Evolutionary conservation across 2,329 filamentous ascomycete genomes (phyloP), one percentile per base, ranked within the genome.

Genomic region (Ambrosiella cleistominuta): DNA sequence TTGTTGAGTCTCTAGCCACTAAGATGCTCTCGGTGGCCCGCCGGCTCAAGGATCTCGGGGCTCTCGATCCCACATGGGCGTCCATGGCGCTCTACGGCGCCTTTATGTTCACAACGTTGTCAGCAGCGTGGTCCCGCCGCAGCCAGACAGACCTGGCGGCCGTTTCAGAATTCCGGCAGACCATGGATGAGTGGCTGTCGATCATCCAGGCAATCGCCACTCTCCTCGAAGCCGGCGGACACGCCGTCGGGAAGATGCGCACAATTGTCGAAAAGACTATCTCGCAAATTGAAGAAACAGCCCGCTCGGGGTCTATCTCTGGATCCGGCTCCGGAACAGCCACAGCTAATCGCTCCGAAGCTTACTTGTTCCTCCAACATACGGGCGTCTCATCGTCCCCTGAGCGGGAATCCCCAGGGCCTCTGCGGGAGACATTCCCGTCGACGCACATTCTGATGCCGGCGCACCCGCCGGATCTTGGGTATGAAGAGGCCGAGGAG

Each of bases 41-140:
- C 19, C 72, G 79, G 57, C 69, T 90, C 53, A 77, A 79, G 60
- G 75, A 75, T 63, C 72, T 82, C 59, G 86, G 84, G 65, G 81
- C 80, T 50, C 70, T 90, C 3, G 86, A 91, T 65, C 86, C 84
- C 1, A 88, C 85, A 0, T 90, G 86, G 85, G 85, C 86, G 64
- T 83, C 84, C 53, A 75, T 81, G 54, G 82, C 85, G 0, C 77
- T 86, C 5, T 88, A 86, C 65, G 75, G 86, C 11, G 80, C 83
- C 49, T 84, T 84, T 35, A 82, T 87, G 59, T 86, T 88, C 64
- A 85, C 84, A 0, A 82, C 79, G 12, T 70, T 91, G 0, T 86
- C 85, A 52, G 79, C 80, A 1, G 77, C 82, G 58, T 86, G 81
- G 72, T 79, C 88, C 65, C 77, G 82, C 53, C 75, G 83, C 37